Percentiles rank a stretch among this genome's conserved stretches.
phyloP scores from a whole-genome alignment of 2,329 filamentous ascomycete genomes.

The Chrysoporthe cubensis region DNA sequence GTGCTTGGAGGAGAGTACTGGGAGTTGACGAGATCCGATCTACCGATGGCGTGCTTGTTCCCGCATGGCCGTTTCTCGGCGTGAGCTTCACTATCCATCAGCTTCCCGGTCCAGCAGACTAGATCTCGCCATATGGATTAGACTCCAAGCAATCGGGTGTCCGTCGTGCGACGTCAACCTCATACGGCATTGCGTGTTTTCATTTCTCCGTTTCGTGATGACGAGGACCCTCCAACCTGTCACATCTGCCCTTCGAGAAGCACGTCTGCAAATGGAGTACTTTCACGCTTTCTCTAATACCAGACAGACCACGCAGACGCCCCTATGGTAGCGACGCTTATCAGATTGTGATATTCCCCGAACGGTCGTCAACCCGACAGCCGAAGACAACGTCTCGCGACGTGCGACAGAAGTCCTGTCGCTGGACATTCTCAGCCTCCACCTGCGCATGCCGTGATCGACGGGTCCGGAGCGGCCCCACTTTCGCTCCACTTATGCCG shows the following conservation, averaged over 20 bases:
- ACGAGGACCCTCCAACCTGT: background rate
- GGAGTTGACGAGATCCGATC: constrained; percentile 29
- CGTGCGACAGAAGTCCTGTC: background rate
- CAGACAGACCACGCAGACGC: background rate
- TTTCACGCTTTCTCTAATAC: background rate
- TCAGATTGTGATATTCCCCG: background rate
- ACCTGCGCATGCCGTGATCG: background rate
- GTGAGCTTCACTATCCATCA: background rate
- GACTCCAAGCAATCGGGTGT: background rate
- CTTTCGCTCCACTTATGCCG: background rate
- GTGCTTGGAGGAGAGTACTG: background rate
- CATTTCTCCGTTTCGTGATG: constrained; percentile 6
- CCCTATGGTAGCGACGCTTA: background rate
- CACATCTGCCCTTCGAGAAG: background rate
- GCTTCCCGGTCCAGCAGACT: background rate
- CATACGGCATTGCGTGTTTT: constrained; percentile 13
- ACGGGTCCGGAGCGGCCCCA: constrained; percentile 1
- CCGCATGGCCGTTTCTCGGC: constrained; percentile 25
- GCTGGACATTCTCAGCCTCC: background rate
- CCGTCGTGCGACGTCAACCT: background rate
- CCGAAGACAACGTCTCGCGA: background rate
- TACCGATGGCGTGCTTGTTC: constrained; percentile 29
- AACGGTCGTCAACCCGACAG: background rate
- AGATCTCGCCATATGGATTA: background rate
- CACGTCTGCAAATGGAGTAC: no score